Evolutionary conservation across 768 basidiomycete genomes (phyloP), one percentile per base, ranked within the genome.

Genomic region (Pilatotrama ljubarskyi): DNA sequence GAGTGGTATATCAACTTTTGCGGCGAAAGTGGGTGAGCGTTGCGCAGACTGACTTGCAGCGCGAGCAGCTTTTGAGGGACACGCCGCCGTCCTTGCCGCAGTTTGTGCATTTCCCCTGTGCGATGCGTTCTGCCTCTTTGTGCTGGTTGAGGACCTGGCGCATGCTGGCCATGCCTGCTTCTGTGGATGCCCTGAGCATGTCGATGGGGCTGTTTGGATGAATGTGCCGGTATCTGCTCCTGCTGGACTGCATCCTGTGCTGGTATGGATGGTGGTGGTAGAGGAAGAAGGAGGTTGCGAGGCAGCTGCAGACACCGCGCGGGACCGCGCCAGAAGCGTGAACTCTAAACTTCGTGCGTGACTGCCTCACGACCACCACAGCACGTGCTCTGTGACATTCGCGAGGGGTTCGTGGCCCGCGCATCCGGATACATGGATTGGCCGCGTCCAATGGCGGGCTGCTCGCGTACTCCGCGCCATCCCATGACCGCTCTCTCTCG

Each of bases 121-220:
- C 32, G 15, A 52, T 37, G 35, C 43, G 42, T n/a, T 52, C 36
- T 15, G 52, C 43, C 18, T 52, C 42, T 20, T 52, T 48, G 5
- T 38, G 24, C 1, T 22, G 35, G 14, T 55, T 55, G 20, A 51
- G 17, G 6, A 5, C 22, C 32, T 42, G 48, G 17, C 48, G 48
- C 48, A 58, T 51, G 47, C 26, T 57, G 11, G 46, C 55, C 37
- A 57, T 57, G 41, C 56, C 49, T 5, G 29, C 42, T 24, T 58
- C 44, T 7, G 40, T 57, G 35, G 55, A 57, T 10, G 38, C 47
- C 26, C 26, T 41, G 29, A 51, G 40, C 18, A 58, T 58, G 49
- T 43, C 56, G 37, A 40, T 32, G 13, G 49, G 56, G 40, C 41
- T 58, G n/a, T 14, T 11, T 6, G 56, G 49, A 14, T 50, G 48